Evolutionary conservation across 768 basidiomycete genomes (phyloP).

Genomic region (Russula emetica): DNA sequence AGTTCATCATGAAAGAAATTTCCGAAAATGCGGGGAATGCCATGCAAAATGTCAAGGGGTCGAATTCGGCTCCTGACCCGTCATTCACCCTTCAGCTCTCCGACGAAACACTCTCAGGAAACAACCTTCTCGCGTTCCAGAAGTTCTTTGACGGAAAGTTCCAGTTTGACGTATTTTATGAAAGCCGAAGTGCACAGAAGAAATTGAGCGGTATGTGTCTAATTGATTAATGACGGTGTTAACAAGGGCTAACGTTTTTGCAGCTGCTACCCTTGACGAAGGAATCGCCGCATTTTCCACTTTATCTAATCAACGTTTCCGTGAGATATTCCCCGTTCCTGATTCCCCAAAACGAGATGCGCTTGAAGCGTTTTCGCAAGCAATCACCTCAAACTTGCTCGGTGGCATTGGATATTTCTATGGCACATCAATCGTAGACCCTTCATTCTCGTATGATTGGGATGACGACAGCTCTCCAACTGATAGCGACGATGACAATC

Average conservation of each 20-base stretch:
- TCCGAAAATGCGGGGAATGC: conserved; percentile 52
- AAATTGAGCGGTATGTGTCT: conserved; percentile 55
- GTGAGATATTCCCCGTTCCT: conserved; percentile 62
- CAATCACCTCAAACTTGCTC: conserved; percentile 84
- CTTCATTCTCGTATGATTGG: conserved; percentile 85
- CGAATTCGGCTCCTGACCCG: conserved; percentile 67
- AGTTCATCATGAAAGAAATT: conserved; percentile 58
- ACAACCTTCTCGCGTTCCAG: conserved; percentile 85
- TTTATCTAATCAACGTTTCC: conserved; percentile 65
- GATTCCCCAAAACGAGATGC: conserved; percentile 46
- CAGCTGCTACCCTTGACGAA: conserved; percentile 62
- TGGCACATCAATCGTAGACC: conserved; percentile 82
- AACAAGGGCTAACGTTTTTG: conserved; percentile 2
- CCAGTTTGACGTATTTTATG: conserved; percentile 86
- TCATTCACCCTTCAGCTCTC: conserved; percentile 73
- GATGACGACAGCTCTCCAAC: conserved; percentile 57
- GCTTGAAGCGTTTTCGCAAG: conserved; percentile 74
- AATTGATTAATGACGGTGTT: background rate
- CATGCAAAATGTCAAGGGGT: conserved; percentile 50
- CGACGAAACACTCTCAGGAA: conserved; percentile 64
- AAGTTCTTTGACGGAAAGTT: conserved; percentile 81
- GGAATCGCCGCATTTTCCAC: conserved; percentile 64
- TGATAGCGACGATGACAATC: conserved; percentile 44
- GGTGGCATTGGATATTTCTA: conserved; percentile 96
- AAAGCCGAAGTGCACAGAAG: conserved; percentile 64